Percentiles rank a stretch among this genome's conserved stretches.
phyloP scores from a whole-genome alignment of 768 basidiomycete species.

The Termitomyces eurrhizus region DNA sequence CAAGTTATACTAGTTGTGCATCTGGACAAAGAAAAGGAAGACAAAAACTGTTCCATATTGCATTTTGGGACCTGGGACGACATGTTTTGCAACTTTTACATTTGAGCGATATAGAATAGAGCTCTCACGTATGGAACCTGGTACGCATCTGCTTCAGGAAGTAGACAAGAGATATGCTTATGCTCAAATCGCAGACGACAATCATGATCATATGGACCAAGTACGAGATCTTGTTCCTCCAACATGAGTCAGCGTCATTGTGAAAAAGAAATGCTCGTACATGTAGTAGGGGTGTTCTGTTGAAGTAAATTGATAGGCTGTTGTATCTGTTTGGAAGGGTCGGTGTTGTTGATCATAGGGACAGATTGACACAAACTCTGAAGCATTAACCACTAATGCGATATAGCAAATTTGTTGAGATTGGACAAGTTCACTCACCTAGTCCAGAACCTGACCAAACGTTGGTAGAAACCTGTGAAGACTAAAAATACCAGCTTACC shows the following conservation, averaged over 20 bases:
- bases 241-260: too few species aligned
- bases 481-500: neutral
- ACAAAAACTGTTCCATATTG: constrained; percentile 19
- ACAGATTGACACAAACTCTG: neutral
- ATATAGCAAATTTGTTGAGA: neutral
- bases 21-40: constrained; percentile 37
- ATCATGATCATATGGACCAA: too few species aligned
- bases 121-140: too few species aligned
- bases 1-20: constrained; percentile 57
- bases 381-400: neutral
- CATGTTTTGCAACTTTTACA: neutral
- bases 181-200: too few species aligned
- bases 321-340: neutral
- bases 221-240: too few species aligned
- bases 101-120: too few species aligned
- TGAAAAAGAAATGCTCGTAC: neutral
- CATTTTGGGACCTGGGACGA: neutral
- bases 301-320: neutral
- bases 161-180: too few species aligned
- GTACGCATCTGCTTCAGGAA: too few species aligned
- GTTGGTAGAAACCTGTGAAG: neutral
- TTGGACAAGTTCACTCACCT: neutral
- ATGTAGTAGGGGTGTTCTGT: neutral
- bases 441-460: neutral
- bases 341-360: neutral